Percentiles rank a stretch among this genome's conserved stretches.
Conservation (phyloP, 305 asterid genomes). For the Nicotiana rustica region DNA sequence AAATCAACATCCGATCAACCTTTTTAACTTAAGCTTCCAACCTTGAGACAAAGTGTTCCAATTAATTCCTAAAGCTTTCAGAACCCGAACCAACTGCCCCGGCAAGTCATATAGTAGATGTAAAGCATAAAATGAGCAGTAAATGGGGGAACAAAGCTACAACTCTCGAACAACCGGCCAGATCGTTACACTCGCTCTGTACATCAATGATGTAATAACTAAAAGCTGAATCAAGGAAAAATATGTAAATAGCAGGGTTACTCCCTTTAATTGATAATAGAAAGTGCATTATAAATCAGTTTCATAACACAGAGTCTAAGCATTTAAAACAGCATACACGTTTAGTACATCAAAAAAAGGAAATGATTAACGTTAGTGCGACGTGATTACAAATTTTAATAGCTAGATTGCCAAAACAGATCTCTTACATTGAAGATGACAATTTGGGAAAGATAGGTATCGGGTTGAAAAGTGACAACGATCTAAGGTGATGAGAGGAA, state of each 20-base stretch:
- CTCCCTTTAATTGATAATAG: not conserved
- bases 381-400: not conserved
- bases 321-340: not conserved
- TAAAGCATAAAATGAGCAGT: no score
- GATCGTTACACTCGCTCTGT: no score
- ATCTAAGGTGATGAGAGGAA: constrained; percentile 34
- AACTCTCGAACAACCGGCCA: no score
- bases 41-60: no score
- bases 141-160: no score
- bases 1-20: no score
- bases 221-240: not conserved
- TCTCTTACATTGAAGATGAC: not conserved
- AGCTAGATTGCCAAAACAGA: not conserved
- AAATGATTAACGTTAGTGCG: not conserved
- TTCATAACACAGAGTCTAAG: not conserved
- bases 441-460: constrained; percentile 42
- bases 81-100: no score
- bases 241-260: not conserved
- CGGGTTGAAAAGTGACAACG: constrained; percentile 51
- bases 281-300: not conserved
- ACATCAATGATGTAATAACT: no score
- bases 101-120: no score
- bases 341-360: not conserved
- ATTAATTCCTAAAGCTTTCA: no score
- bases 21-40: no score